These are phyloP conservation scores for Earliella scabrosa DNA, from an alignment of 1,284 basidiomycete genomes.

Conservation along the genomic window DNA sequence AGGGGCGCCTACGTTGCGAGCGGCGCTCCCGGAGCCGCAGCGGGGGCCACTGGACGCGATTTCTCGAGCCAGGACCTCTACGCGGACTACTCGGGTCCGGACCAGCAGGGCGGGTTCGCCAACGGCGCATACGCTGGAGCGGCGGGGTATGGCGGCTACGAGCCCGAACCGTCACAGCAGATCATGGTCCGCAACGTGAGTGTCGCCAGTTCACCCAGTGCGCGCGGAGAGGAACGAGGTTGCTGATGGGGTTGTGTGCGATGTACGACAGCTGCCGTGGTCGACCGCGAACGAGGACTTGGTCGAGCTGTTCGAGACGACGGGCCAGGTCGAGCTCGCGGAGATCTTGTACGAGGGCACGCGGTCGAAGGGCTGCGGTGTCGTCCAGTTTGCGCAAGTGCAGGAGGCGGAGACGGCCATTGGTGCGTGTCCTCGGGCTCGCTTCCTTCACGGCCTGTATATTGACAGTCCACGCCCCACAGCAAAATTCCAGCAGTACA, in stretches of 20 bases:
- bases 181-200: slow-evolving; percentile 97
- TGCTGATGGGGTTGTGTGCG: slow-evolving; percentile 8
- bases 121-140: slow-evolving; percentile 36
- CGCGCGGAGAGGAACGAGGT: not conserved
- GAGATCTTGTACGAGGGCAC: slow-evolving; percentile 93
- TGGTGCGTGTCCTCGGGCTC: slow-evolving; percentile 46
- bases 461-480: not conserved
- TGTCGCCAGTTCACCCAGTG: slow-evolving; percentile 27
- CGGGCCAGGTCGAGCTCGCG: slow-evolving; percentile 91
- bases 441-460: not conserved
- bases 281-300: slow-evolving; percentile 99
- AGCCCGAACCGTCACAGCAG: slow-evolving; percentile 89
- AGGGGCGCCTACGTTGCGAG: slow-evolving; percentile 66
- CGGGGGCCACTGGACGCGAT: slow-evolving; percentile 63
- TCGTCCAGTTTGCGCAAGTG: slow-evolving; percentile 93
- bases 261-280: slow-evolving; percentile 89
- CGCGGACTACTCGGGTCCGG: slow-evolving; percentile 82
- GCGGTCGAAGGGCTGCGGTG: slow-evolving; percentile 91
- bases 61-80: slow-evolving; percentile 82
- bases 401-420: slow-evolving; percentile 94
- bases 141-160: slow-evolving; percentile 34
- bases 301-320: slow-evolving; percentile 97
- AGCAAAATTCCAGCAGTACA: slow-evolving; percentile 92
- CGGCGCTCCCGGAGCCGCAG: slow-evolving; percentile 49
- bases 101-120: slow-evolving; percentile 47